phyloP scores from a whole-genome alignment of 1,284 basidiomycete species.

The Wolfiporia cocos region DNA sequence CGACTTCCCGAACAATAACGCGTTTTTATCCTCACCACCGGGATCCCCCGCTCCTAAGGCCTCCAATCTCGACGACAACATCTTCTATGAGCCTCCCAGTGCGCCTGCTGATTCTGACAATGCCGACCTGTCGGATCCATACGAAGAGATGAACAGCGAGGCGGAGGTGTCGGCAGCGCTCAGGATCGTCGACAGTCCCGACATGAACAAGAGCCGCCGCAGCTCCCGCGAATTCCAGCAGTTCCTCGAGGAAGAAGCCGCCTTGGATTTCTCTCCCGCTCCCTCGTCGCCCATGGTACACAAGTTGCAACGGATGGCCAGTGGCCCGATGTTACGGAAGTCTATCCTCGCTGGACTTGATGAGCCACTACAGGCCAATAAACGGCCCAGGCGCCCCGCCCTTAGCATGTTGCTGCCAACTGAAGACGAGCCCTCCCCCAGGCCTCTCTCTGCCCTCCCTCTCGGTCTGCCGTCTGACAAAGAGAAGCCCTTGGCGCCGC shows the following conservation, averaged over 20 bases:
- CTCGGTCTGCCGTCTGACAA: constrained; percentile 6
- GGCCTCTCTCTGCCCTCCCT: constrained; percentile 29
- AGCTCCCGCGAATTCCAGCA: constrained; percentile 23
- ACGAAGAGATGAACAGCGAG: background rate
- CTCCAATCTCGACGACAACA: constrained; percentile 50
- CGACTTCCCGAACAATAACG: constrained; percentile 18
- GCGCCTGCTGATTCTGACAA: constrained; percentile 28
- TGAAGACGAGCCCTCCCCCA: constrained; percentile 29
- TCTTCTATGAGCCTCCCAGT: constrained; percentile 53
- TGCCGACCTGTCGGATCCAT: background rate
- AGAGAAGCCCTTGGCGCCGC: constrained; percentile 9
- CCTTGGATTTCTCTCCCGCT: constrained; percentile 49
- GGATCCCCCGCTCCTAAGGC: constrained; percentile 47
- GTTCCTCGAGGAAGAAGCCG: constrained; percentile 21
- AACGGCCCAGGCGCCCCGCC: constrained; percentile 56
- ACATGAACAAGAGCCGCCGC: background rate
- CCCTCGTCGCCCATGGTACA: constrained; percentile 55
- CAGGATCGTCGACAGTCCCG: constrained; percentile 19
- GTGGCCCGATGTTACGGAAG: constrained; percentile 42
- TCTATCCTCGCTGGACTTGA: constrained; percentile 56
- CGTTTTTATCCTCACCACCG: constrained; percentile 30
- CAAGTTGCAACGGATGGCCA: constrained; percentile 56
- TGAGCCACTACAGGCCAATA: constrained; percentile 41
- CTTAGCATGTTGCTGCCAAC: constrained; percentile 58
- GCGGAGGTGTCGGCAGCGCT: constrained; percentile 15